Evolutionary conservation across 1,139 yeast genomes (phyloP).

Genomic region (Candida buenavistaensis): DNA sequence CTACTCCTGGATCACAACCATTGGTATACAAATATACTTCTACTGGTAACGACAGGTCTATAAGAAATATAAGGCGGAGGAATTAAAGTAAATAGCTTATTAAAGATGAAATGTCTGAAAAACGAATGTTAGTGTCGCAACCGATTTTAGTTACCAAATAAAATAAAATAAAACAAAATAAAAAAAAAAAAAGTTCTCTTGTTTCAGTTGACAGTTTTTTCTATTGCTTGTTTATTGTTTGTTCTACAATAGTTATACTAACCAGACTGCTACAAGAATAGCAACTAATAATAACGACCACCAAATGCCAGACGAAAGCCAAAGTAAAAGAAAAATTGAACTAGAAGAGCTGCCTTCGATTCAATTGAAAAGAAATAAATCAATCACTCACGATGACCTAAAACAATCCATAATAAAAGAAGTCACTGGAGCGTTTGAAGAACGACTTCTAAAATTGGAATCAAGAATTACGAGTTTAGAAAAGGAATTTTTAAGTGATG

Average conservation of each 20-base stretch:
- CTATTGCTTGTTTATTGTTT: not conserved
- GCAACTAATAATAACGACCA: too few relatives aligned
- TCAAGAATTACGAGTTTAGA: conserved; percentile 21
- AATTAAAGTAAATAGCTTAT: conserved; percentile 10
- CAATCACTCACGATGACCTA: conserved; percentile 15
- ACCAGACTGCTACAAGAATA: too few relatives aligned
- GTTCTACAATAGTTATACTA: too few relatives aligned
- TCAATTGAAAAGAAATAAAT: conserved; percentile 14
- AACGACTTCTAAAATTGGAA: conserved; percentile 21
- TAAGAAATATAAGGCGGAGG: conserved; percentile 24
- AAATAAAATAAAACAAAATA: too few relatives aligned
- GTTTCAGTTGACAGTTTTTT: not conserved
- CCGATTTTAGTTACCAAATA: too few relatives aligned
- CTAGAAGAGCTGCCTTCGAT: conserved; percentile 11
- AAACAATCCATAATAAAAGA: conserved; percentile 19
- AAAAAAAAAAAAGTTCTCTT: too few relatives aligned
- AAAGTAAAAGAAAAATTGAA: conserved; percentile 22
- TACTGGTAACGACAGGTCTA: conserved; percentile 20
- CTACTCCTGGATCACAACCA: conserved; percentile 1
- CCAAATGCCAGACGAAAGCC: conserved; percentile 20
- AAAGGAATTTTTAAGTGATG: conserved; percentile 10
- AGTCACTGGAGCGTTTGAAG: conserved; percentile 20
- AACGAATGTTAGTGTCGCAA: not conserved
- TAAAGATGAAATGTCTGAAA: not conserved
- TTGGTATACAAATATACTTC: conserved; percentile 11